These are phyloP conservation scores for Plasmopara muralis DNA, from an alignment of 352 stramenopile genomes.

Conservation along the genomic window DNA sequence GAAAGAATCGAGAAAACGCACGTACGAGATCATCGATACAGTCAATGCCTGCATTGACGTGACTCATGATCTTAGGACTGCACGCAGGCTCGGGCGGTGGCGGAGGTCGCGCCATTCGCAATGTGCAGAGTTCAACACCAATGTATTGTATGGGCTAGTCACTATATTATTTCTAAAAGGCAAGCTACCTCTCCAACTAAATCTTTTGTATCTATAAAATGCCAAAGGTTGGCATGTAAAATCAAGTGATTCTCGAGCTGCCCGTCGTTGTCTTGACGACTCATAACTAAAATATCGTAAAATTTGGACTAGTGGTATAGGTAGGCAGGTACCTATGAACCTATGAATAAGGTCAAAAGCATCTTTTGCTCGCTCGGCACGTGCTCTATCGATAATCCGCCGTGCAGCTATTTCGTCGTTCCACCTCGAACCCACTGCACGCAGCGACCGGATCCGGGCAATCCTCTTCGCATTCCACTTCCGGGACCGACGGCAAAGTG, in stretches of 20 bases:
- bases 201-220: not conserved
- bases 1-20: slow-evolving; percentile 1
- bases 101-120: slow-evolving; percentile 6
- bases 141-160: no score
- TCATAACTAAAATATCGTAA: not conserved
- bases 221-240: not conserved
- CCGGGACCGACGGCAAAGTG: slow-evolving; percentile 16
- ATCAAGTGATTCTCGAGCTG: no score
- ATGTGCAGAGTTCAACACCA: slow-evolving; percentile 8
- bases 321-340: not conserved
- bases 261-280: not conserved
- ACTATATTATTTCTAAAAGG: no score
- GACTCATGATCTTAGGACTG: slow-evolving; percentile 20
- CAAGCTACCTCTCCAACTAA: not conserved
- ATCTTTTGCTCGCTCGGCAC: no score
- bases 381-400: slow-evolving; percentile 14
- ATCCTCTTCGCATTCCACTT: slow-evolving; percentile 23
- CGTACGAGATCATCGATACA: slow-evolving; percentile 36
- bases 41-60: slow-evolving; percentile 33
- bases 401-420: slow-evolving; percentile 26
- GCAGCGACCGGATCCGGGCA: slow-evolving; percentile 6
- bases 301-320: not conserved
- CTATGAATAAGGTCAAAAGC: not conserved
- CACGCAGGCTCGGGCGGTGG: slow-evolving; percentile 4
- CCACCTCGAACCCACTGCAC: slow-evolving; percentile 6